A percentile compares a stretch with the other conserved stretches of the same genome.
phyloP scores from a whole-genome alignment of 345 rosid species.

The Citrus cavaleriei region DNA sequence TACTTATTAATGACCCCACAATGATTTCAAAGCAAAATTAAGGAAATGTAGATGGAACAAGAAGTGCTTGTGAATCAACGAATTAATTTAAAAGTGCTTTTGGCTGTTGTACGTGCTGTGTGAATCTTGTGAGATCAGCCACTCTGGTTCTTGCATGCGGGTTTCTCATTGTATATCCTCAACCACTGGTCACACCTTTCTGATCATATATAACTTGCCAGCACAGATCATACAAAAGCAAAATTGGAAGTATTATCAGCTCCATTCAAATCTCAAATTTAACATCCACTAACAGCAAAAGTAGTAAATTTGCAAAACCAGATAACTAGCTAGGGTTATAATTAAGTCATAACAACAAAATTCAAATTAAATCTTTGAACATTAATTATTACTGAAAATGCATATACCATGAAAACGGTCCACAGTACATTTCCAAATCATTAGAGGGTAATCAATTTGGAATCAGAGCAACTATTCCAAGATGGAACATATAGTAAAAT shows the following conservation, averaged over 20 bases:
- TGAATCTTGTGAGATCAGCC: constrained; percentile 15
- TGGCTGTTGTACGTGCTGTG: neutral
- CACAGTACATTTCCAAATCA: neutral
- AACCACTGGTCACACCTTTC: neutral
- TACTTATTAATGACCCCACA: neutral
- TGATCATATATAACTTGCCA: neutral
- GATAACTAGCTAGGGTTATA: neutral
- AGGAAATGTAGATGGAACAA: constrained; percentile 11
- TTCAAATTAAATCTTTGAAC: neutral
- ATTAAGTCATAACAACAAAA: neutral
- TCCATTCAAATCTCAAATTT: neutral
- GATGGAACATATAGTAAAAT: neutral
- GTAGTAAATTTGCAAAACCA: too few relatives aligned
- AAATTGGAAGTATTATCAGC: neutral
- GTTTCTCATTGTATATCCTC: constrained; percentile 12
- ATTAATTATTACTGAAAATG: neutral
- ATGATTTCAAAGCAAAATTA: neutral
- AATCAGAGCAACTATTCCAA: constrained; percentile 7
- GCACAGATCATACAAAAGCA: neutral
- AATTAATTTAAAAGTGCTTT: constrained; percentile 8
- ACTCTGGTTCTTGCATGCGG: constrained; percentile 1
- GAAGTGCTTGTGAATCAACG: constrained; percentile 3
- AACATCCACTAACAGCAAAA: neutral
- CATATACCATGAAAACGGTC: neutral
- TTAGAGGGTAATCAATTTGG: neutral